Percentiles rank a stretch among this genome's conserved stretches.
Evolutionary conservation across 1,284 basidiomycete species (phyloP).

Genomic region (Hymenochaete sp.): DNA sequence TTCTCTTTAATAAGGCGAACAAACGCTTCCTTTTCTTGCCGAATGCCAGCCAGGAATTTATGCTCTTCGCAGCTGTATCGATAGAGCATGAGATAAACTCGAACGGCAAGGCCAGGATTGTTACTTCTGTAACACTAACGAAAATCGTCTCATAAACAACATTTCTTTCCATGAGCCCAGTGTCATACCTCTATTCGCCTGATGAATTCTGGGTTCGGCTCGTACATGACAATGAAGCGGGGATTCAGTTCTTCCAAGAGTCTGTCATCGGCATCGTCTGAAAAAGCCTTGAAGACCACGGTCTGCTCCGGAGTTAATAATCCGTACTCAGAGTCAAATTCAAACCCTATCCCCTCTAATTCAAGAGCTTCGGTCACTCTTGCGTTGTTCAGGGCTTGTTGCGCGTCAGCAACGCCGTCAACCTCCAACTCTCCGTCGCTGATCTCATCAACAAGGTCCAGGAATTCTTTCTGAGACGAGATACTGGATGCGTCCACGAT

Average conservation of each 20-base stretch:
- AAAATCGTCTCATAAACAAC: neutral
- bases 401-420: conserved; percentile 18
- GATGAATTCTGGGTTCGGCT: conserved; percentile 90
- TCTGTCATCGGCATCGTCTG: conserved; percentile 88
- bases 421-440: conserved; percentile 19
- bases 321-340: conserved; percentile 79
- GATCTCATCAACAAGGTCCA: conserved; percentile 16
- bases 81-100: conserved; percentile 97
- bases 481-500: conserved; percentile 7
- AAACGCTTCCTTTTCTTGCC: conserved; percentile 92
- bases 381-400: conserved; percentile 30
- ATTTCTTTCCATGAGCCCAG: neutral
- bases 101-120: conserved; percentile 70
- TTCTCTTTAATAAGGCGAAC: conserved; percentile 89
- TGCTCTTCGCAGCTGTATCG: conserved; percentile 92
- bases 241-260: conserved; percentile 85
- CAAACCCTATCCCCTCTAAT: conserved; percentile 22
- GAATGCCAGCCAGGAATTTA: conserved; percentile 82
- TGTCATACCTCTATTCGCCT: conserved; percentile 78
- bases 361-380: conserved; percentile 20
- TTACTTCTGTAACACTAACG: conserved; percentile 77
- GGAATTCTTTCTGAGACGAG: conserved; percentile 13
- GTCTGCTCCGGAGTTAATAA: conserved; percentile 73
- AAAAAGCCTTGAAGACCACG: conserved; percentile 82
- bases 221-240: conserved; percentile 90